Conservation (phyloP, 306 rosid genomes). For the Inga leiocalycina region DNA sequence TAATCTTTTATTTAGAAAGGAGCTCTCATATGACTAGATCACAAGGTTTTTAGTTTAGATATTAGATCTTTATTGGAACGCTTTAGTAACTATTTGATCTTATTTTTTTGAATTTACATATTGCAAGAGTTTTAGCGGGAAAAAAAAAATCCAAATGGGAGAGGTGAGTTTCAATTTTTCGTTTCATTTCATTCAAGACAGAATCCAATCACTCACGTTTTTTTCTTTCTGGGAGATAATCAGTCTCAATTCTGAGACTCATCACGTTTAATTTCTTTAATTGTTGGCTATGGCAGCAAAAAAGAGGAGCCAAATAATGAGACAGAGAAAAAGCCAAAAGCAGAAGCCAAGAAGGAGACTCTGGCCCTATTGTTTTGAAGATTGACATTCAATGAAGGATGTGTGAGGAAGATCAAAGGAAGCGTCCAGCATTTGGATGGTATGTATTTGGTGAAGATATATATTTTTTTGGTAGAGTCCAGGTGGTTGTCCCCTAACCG, state of each 20-base stretch:
- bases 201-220: neutral
- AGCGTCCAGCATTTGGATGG: constrained; percentile 58
- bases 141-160: no score
- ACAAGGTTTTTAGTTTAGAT: no score
- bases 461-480: no score
- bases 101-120: no score
- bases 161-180: no score
- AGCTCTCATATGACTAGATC: no score
- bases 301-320: constrained; percentile 40
- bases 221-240: no score
- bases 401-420: constrained; percentile 70
- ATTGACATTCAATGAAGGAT: constrained; percentile 82
- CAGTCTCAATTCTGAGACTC: neutral
- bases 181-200: neutral
- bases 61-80: no score
- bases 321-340: constrained; percentile 59
- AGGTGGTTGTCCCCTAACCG: no score
- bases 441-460: constrained; percentile 35
- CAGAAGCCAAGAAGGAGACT: constrained; percentile 48
- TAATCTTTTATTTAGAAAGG: no score
- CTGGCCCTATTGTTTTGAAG: constrained; percentile 54
- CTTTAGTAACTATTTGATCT: no score
- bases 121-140: no score
- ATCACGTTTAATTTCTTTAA: neutral
- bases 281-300: constrained; percentile 31